Base-by-base conservation (phyloP, 2,329 filamentous ascomycete species). In the Fusarium brachygibbosum region DNA sequence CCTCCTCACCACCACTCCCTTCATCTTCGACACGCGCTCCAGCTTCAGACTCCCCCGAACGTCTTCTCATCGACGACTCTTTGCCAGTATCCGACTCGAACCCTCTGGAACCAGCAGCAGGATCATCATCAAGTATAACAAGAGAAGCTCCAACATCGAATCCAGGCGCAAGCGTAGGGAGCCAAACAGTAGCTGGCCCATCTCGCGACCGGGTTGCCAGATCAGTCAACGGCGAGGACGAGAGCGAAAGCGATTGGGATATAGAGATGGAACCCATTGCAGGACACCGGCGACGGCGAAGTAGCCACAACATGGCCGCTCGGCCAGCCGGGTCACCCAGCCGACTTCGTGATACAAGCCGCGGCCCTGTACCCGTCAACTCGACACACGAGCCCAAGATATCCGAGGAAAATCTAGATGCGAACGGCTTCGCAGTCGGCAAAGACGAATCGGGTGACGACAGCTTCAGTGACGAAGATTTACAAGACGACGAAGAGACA, bases 401-500 rank as follows among this genome's bases (percentile, higher is more conserved):
- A 49, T 79, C 79, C 28, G 84, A 85, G 64, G 84, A 85, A 66
- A 76, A 74, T 44, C 70, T 67, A 45, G 65, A 64, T 25, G 73
- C 70, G 54, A 70, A 77, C 49, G 75, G 69, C 51, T 73, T 71
- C 48, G 69, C 70, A 44, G 58, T 69, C 8, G 69, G 68, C 58
- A 77, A 73, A 44, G 76, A 78, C 45, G 77, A 78, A 14, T 74
- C 76, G 6, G 78, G 82, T 68, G 83, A 85, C 54, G 87, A 89
- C 71, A 83, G 87, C 73, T 85, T 88, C 55, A 90, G 89, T 29
- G 91, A 93, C 70, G 90, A 93, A 68, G 92, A 91, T 46, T 78
- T 92, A 29, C 88, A 92, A 64, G 92, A 95, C 73, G 94, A 98
- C 76, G 94, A 97, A 81, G 94, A 98, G 84, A 93, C 92, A 3